Conservation (phyloP, 2,329 filamentous ascomycete species). For the Ascomycota sp. region DNA sequence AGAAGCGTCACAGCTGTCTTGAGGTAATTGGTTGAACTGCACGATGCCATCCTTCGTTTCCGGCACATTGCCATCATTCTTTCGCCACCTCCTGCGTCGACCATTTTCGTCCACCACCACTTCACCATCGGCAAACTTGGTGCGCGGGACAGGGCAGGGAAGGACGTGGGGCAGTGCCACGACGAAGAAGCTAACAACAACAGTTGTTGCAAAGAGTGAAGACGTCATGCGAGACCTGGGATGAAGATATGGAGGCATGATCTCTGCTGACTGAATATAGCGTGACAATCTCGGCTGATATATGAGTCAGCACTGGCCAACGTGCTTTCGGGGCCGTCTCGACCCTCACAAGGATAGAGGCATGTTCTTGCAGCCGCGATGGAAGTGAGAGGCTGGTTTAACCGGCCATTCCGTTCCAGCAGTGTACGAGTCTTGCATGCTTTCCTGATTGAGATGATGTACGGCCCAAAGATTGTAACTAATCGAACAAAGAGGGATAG, state of each 20-base stretch:
- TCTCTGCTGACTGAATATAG: too few relatives aligned
- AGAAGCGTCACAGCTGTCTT: constrained; percentile 13
- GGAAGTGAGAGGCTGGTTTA: too few relatives aligned
- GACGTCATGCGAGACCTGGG: constrained; percentile 85
- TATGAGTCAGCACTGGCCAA: too few relatives aligned
- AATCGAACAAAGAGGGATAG: too few relatives aligned
- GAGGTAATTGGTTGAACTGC: constrained; percentile 21
- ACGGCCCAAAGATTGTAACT: too few relatives aligned
- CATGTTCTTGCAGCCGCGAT: too few relatives aligned
- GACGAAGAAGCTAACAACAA: constrained; percentile 76
- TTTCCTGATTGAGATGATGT: too few relatives aligned
- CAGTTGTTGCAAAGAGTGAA: constrained; percentile 84
- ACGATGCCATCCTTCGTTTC: constrained; percentile 25
- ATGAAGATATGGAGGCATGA: constrained; percentile 80
- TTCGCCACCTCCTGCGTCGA: constrained; percentile 22
- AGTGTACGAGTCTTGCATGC: too few relatives aligned
- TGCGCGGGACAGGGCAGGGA: constrained; percentile 69
- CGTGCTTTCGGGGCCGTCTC: too few relatives aligned
- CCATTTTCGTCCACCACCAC: constrained; percentile 24
- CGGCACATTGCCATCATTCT: constrained; percentile 13
- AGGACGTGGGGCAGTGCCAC: constrained; percentile 79
- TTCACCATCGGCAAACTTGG: constrained; percentile 52
- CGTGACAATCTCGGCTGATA: too few relatives aligned
- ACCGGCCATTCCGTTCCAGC: too few relatives aligned
- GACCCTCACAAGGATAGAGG: too few relatives aligned